Conservation (phyloP, 768 basidiomycete genomes). For the Lactifluus subvellereus region DNA sequence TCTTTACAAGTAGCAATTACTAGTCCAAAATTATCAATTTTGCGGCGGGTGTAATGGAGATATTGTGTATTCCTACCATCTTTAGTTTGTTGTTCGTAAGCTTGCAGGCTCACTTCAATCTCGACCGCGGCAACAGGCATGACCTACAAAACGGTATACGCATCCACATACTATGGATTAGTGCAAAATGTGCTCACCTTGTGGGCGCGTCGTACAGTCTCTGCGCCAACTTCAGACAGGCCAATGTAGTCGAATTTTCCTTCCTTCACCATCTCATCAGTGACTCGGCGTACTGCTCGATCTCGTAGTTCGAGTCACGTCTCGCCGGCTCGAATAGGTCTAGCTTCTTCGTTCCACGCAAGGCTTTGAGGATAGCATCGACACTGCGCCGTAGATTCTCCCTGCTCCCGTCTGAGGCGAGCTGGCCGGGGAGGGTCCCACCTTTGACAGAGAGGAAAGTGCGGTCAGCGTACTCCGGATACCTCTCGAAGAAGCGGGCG, state of each 20-base stretch:
- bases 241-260: constrained; percentile 57
- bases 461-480: constrained; percentile 41
- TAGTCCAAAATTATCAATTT: constrained; percentile 3
- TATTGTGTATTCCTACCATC: constrained; percentile 31
- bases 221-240: constrained; percentile 49
- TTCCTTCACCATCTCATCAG: constrained; percentile 45
- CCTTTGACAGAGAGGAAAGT: constrained; percentile 48
- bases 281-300: constrained; percentile 42
- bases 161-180: background rate
- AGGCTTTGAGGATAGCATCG: constrained; percentile 36
- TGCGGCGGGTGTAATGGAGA: background rate
- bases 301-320: constrained; percentile 37
- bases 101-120: constrained; percentile 62
- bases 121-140: constrained; percentile 57
- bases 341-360: constrained; percentile 48
- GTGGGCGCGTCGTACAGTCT: constrained; percentile 39
- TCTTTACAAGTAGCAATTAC: constrained; percentile 50
- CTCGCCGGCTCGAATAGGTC: constrained; percentile 57
- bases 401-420: constrained; percentile 29
- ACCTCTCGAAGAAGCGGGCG: constrained; percentile 43
- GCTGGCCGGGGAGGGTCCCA: background rate
- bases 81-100: constrained; percentile 49
- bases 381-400: constrained; percentile 46
- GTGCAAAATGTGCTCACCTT: constrained; percentile 4
- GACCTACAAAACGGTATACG: constrained; percentile 33